phyloP scores from a whole-genome alignment of 2,329 filamentous ascomycete species.

The Xylariaceae sp. region DNA sequence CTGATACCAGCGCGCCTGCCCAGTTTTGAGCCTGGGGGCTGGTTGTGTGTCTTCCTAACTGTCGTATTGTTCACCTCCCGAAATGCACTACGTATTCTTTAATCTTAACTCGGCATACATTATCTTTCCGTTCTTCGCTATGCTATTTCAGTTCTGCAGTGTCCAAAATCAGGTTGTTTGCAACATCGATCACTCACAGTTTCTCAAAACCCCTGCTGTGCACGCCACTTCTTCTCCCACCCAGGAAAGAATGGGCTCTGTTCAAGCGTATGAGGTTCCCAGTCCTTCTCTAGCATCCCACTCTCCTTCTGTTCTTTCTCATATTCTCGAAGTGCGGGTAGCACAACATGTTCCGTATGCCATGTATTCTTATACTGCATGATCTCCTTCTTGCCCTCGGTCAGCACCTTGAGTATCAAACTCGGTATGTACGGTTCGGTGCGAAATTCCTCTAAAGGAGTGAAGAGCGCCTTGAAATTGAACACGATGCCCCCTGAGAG shows the following conservation, averaged over 20 bases:
- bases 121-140: too few species aligned
- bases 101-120: too few species aligned
- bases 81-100: too few species aligned
- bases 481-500: slow-evolving; percentile 75
- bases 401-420: slow-evolving; percentile 65
- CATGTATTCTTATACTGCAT: slow-evolving; percentile 82
- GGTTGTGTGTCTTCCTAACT: too few species aligned
- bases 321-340: slow-evolving; percentile 63
- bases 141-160: too few species aligned
- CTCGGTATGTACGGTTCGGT: slow-evolving; percentile 72
- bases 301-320: slow-evolving; percentile 63
- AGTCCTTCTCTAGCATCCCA: slow-evolving; percentile 58
- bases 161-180: too few species aligned
- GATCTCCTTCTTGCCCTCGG: slow-evolving; percentile 65
- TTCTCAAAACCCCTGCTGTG: slow-evolving; percentile 30
- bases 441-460: slow-evolving; percentile 65
- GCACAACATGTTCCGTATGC: slow-evolving; percentile 71
- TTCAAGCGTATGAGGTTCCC: slow-evolving; percentile 67
- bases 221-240: slow-evolving; percentile 71
- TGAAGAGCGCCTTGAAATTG: slow-evolving; percentile 87
- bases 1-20: too few species aligned
- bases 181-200: background rate
- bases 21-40: too few species aligned
- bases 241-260: slow-evolving; percentile 74
- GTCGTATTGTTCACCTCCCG: too few species aligned